Evolutionary conservation across 345 rosid genomes (phyloP), one percentile per base, ranked within the genome.

Genomic region (Populus ilicifolia): DNA sequence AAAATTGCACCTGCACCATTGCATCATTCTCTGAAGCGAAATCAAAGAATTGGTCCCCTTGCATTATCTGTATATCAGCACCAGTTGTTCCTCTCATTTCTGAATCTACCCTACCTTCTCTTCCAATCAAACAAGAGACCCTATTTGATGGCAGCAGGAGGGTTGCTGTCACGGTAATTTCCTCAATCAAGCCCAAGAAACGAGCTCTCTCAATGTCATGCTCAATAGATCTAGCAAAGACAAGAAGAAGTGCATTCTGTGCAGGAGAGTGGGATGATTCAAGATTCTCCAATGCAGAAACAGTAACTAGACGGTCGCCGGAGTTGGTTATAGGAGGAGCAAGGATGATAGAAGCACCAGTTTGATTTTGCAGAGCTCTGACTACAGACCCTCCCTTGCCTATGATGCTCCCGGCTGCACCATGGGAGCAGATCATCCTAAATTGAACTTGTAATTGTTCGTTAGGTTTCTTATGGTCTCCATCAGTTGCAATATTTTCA

Each of bases 151-250:
- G 84, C 41, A 89, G 89, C 61, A 90, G 74, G 48, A 91, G 81
- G 86, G 87, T 87, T 23, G 87, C 89, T 79, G 83, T 83, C 78
- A 88, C 89, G 80, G 73, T n/a, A 67, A 82, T 29, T 41, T 77
- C 85, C 72, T 75, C 39, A 72, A 27, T 75, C 77, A 82, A 27
- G 62, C 82, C 85, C 9, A 80, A 79, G 10, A 77, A 46, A 73
- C 56, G 79, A 46, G 81, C 80, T 72, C 78, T 83, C 78, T 84
- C 89, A 83, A 82, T 77, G 63, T 87, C 84, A 39, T 79, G 70
- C 79, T 91, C 90, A 50, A 90, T 41, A 30, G 89, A 86, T 85
- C 90, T 89, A 69, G 88, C 86, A 80, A 85, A 91, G 52, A 91
- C 93, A 65, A 82, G 84, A 81, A 73, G 35, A 29, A 82, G 70